Conservation (phyloP, 805 yeast species). For the Lachancea kluyveri region DNA sequence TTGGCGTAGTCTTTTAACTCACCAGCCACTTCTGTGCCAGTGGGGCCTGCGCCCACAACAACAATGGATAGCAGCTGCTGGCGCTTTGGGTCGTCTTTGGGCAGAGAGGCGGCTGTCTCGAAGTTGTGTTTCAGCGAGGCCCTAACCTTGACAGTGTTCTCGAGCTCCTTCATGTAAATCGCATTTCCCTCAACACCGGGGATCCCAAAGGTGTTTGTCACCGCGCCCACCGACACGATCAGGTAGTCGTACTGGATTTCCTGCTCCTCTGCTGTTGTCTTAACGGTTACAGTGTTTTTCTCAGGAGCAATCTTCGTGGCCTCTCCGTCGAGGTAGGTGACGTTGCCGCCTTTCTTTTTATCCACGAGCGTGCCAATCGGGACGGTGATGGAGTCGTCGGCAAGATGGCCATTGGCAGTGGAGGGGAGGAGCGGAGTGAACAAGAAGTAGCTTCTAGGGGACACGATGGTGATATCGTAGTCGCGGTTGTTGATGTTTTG, state of each 20-base stretch:
- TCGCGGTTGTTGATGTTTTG: conserved; percentile 79
- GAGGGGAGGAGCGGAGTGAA: conserved; percentile 93
- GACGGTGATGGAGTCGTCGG: conserved; percentile 88
- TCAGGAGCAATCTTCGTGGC: conserved; percentile 80
- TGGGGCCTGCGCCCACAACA: conserved; percentile 97
- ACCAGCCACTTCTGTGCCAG: conserved; percentile 97
- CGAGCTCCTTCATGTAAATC: conserved; percentile 80
- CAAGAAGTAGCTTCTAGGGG: conserved; percentile 89
- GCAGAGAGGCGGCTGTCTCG: conserved; percentile 82
- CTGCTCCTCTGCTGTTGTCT: conserved; percentile 37
- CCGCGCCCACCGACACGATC: conserved; percentile 89
- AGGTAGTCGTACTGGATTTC: conserved; percentile 70
- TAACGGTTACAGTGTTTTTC: conserved; percentile 60
- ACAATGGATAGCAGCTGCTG: conserved; percentile 79
- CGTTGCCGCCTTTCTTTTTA: conserved; percentile 72
- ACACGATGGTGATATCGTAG: conserved; percentile 82
- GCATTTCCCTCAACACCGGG: conserved; percentile 87
- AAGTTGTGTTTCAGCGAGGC: conserved; percentile 76
- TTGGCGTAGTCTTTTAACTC: conserved; percentile 91
- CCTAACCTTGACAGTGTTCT: conserved; percentile 79
- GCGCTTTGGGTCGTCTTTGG: conserved; percentile 73
- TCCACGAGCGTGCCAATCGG: conserved; percentile 86
- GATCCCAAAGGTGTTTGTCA: conserved; percentile 88
- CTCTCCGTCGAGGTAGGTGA: conserved; percentile 81
- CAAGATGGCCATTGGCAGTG: conserved; percentile 86